Conservation (phyloP, 2,329 filamentous ascomycete genomes). For the Pseudophaeomoniella oleicola region DNA sequence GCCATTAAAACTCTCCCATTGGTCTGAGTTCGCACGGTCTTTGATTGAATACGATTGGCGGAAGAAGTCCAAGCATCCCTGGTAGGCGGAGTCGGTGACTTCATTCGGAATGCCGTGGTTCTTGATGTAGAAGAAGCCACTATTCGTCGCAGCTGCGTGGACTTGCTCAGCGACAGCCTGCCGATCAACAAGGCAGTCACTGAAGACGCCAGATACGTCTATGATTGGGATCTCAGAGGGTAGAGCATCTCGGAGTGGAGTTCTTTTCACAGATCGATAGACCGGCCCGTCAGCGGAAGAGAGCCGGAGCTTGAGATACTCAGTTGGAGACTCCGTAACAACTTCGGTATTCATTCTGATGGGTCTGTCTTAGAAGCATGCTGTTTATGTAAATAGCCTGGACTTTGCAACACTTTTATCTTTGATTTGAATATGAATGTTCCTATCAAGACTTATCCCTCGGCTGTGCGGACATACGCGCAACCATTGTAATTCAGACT, state of each 20-base stretch:
- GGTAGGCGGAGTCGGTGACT: constrained; percentile 8
- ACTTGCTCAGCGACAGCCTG: constrained; percentile 25
- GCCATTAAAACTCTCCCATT: constrained; percentile 2
- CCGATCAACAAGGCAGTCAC: constrained; percentile 18
- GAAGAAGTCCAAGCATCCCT: constrained; percentile 6
- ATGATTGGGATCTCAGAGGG: constrained; percentile 27
- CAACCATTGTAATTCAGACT: no score
- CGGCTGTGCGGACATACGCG: no score
- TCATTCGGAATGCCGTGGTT: constrained; percentile 11
- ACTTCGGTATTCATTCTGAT: constrained; percentile 3
- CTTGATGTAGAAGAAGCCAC: constrained; percentile 16
- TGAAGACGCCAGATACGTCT: constrained; percentile 27
- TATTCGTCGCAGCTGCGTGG: constrained; percentile 19
- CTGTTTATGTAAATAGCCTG: no score
- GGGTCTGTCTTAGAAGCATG: no score
- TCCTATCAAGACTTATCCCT: no score
- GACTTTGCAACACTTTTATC: no score
- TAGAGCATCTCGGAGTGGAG: constrained; percentile 20
- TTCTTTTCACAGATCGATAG: constrained; percentile 20
- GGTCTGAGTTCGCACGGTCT: constrained; percentile 1
- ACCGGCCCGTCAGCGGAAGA: constrained; percentile 24
- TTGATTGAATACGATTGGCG: constrained; percentile 2
- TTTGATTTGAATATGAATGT: no score
- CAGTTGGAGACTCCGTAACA: neutral
- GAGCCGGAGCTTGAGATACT: constrained; percentile 18